These are phyloP conservation scores for Pseudonectria foliicola DNA, from an alignment of 2,329 filamentous ascomycete genomes.

Conservation along the genomic window DNA sequence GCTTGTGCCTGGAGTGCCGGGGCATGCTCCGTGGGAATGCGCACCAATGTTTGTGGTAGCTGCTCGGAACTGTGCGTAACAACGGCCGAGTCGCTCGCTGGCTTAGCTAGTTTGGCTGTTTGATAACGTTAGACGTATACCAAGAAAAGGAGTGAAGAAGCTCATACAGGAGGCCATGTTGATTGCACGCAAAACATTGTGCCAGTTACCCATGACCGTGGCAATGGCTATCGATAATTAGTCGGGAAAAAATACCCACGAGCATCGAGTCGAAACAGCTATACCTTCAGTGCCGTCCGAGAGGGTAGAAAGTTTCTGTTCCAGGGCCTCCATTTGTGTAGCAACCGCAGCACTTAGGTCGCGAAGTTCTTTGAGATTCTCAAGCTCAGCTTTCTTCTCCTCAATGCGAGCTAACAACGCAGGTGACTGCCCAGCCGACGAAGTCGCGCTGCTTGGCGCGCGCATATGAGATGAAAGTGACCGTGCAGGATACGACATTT, in stretches of 20 bases:
- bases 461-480: constrained; percentile 61
- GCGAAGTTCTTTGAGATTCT: constrained; percentile 68
- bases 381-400: constrained; percentile 79
- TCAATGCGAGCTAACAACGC: constrained; percentile 68
- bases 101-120: constrained; percentile 62
- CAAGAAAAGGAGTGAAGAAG: neutral
- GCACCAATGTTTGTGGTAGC: constrained; percentile 73
- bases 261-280: constrained; percentile 1
- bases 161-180: constrained; percentile 75
- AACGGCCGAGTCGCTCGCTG: constrained; percentile 34
- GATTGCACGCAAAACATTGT: constrained; percentile 76
- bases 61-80: constrained; percentile 38
- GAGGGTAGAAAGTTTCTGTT: constrained; percentile 69
- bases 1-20: constrained; percentile 55
- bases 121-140: constrained; percentile 1
- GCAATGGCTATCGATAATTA: constrained; percentile 59
- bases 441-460: constrained; percentile 46
- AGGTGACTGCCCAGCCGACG: constrained; percentile 56
- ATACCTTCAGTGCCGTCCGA: constrained; percentile 76
- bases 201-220: constrained; percentile 80
- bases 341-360: constrained; percentile 74
- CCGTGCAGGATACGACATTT: constrained; percentile 51
- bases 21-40: constrained; percentile 76
- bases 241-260: neutral
- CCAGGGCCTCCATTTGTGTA: constrained; percentile 73